A percentile compares a stretch with the other conserved stretches of the same genome.
These are phyloP conservation scores for Phytopythium litorale DNA, from an alignment of 352 stramenopile species.

Conservation along the genomic window DNA sequence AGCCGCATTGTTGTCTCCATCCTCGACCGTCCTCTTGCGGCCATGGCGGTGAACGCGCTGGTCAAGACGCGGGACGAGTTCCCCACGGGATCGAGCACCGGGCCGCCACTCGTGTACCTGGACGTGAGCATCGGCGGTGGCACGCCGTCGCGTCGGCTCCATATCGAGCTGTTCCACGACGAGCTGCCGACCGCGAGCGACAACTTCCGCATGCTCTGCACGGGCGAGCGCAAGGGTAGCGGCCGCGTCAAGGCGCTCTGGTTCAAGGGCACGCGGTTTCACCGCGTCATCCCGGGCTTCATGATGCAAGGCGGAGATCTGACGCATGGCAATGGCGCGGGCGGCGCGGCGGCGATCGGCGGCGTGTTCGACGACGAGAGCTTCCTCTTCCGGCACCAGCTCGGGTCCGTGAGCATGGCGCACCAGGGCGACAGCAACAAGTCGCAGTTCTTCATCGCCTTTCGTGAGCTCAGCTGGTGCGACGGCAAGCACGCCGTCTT, in stretches of 20 bases:
- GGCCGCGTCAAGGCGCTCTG: slow-evolving; percentile 44
- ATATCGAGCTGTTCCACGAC: slow-evolving; percentile 76
- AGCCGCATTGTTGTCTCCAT: not conserved
- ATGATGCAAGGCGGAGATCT: slow-evolving; percentile 97
- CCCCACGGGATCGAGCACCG: slow-evolving; percentile 21
- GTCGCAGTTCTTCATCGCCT: slow-evolving; percentile 99
- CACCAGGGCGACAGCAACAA: slow-evolving; percentile 97
- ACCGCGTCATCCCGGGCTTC: slow-evolving; percentile 98
- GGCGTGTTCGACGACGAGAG: slow-evolving; percentile 97
- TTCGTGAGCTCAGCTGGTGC: slow-evolving; percentile 78
- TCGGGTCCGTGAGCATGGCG: slow-evolving; percentile 96
- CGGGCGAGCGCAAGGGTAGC: slow-evolving; percentile 51
- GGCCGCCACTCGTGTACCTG: slow-evolving; percentile 59
- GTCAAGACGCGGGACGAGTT: slow-evolving; percentile 52
- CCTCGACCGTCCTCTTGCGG: not conserved
- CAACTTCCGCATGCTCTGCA: slow-evolving; percentile 77
- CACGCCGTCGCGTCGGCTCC: slow-evolving; percentile 44
- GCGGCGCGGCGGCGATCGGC: slow-evolving; percentile 93
- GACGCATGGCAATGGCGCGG: slow-evolving; percentile 90
- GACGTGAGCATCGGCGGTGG: slow-evolving; percentile 53
- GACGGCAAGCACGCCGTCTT: slow-evolving; percentile 99
- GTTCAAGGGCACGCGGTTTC: slow-evolving; percentile 96
- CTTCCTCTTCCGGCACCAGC: slow-evolving; percentile 86
- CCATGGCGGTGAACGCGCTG: slow-evolving; percentile 41
- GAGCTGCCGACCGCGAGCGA: slow-evolving; percentile 56